Percentiles rank a stretch among this genome's conserved stretches.
These are phyloP conservation scores for Phytophthora idaei DNA, from an alignment of 352 stramenopile species.

Conservation along the genomic window DNA sequence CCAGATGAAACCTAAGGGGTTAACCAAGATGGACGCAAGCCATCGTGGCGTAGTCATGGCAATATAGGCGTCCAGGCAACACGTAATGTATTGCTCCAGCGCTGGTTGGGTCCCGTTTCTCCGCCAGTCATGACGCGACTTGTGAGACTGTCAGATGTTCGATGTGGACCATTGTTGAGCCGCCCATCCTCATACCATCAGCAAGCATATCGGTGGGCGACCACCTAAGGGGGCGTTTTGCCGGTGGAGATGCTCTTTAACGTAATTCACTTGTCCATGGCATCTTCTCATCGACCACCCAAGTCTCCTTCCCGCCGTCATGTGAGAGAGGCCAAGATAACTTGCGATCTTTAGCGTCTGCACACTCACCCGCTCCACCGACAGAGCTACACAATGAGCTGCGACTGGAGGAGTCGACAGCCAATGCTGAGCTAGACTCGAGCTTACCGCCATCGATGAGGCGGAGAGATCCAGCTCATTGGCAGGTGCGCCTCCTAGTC, in stretches of 20 bases:
- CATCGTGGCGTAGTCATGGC: not conserved
- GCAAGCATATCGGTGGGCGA: slow-evolving; percentile 11
- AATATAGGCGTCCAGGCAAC: slow-evolving; percentile 4
- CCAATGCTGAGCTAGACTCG: slow-evolving; percentile 13
- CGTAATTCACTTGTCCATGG: too few relatives aligned
- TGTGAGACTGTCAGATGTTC: slow-evolving; percentile 17
- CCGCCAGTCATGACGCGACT: slow-evolving; percentile 13
- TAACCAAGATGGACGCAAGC: too few relatives aligned
- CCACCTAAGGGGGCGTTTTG: not conserved
- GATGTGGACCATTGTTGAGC: slow-evolving; percentile 29
- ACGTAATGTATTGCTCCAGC: slow-evolving; percentile 4
- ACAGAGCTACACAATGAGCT: not conserved
- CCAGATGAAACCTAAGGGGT: too few relatives aligned
- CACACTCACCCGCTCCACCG: not conserved
- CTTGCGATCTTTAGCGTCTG: not conserved
- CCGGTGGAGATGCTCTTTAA: too few relatives aligned
- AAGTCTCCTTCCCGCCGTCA: slow-evolving; percentile 13
- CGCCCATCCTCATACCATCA: slow-evolving; percentile 3
- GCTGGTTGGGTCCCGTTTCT: slow-evolving; percentile 15
- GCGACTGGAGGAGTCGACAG: slow-evolving; percentile 22
- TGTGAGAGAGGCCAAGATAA: slow-evolving; percentile 8
- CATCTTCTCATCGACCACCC: slow-evolving; percentile 15
- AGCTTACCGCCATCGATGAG: not conserved
- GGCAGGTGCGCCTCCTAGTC: slow-evolving; percentile 1
- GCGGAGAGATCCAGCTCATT: slow-evolving; percentile 2